These are phyloP conservation scores for Kalaharituber pfeilii DNA, from an alignment of 2,329 filamentous ascomycete genomes.

Conservation along the genomic window DNA sequence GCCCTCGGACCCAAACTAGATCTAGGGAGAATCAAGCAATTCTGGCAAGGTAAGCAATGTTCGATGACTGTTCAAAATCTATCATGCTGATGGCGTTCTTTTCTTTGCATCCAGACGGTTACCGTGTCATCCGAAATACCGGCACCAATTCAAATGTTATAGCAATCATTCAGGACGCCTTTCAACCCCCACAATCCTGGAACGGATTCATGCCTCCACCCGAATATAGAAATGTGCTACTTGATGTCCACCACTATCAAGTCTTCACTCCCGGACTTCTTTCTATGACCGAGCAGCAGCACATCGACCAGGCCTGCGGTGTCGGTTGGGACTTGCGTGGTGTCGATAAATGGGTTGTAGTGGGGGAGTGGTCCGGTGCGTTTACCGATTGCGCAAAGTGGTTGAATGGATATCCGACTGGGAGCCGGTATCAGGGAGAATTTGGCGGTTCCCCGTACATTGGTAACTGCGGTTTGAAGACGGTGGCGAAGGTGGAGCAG, in stretches of 20 bases:
- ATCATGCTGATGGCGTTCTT: background rate
- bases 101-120: conserved; percentile 34
- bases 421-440: conserved; percentile 41
- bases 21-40: conserved; percentile 25
- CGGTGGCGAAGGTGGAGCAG: background rate
- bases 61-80: background rate
- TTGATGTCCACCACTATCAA: conserved; percentile 55
- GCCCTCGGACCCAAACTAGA: conserved; percentile 25
- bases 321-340: conserved; percentile 32
- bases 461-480: conserved; percentile 39
- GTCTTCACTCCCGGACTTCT: conserved; percentile 40
- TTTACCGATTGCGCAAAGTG: conserved; percentile 42
- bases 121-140: conserved; percentile 31
- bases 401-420: conserved; percentile 40
- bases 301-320: conserved; percentile 40
- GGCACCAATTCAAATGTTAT: conserved; percentile 24
- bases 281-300: conserved; percentile 34
- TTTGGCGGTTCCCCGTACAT: conserved; percentile 33
- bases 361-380: conserved; percentile 52
- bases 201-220: conserved; percentile 20
- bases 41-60: conserved; percentile 17
- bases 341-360: conserved; percentile 47
- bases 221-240: conserved; percentile 36
- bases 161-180: conserved; percentile 44
- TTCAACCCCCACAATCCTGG: conserved; percentile 36